Percentiles rank a stretch among this genome's conserved stretches.
phyloP scores from a whole-genome alignment of 805 yeast genomes.

The Naumovozyma castellii region DNA sequence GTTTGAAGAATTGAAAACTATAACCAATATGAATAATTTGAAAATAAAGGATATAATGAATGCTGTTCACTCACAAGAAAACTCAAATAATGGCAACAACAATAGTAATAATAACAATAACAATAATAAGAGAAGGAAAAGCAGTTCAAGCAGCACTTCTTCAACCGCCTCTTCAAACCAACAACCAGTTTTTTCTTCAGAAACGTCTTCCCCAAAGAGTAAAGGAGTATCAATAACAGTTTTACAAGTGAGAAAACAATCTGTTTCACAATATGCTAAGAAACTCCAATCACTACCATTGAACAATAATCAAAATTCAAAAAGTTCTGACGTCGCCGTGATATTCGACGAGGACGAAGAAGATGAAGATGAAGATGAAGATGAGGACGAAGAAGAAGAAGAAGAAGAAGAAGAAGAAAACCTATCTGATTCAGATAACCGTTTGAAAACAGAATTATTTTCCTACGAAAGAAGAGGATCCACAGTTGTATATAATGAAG shows the following conservation, averaged over 20 bases:
- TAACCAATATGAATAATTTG: slow-evolving; percentile 32
- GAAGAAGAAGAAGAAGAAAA: neutral
- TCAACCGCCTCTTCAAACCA: slow-evolving; percentile 6
- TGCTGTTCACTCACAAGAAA: slow-evolving; percentile 10
- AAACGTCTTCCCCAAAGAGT: neutral
- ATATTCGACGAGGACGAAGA: neutral
- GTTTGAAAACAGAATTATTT: neutral
- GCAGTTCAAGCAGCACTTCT: neutral
- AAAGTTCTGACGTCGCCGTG: neutral
- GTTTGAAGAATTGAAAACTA: slow-evolving; percentile 34
- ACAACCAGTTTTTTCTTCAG: neutral
- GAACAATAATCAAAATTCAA: no score
- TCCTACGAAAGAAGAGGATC: neutral
- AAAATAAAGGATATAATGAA: slow-evolving; percentile 36
- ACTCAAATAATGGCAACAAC: slow-evolving; percentile 18
- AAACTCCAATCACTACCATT: neutral
- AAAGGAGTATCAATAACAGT: neutral
- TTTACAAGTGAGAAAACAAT: neutral
- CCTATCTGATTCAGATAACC: neutral
- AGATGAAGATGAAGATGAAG: neutral
- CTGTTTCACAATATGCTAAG: neutral
- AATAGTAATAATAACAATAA: slow-evolving; percentile 16
- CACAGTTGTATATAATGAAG: neutral
- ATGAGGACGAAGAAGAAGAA: no score
- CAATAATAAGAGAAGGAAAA: slow-evolving; percentile 2